A percentile compares a stretch with the other conserved stretches of the same genome.
Evolutionary conservation across 495 filamentous ascomycete genomes (phyloP).

Genomic region (Peziza echinospora): DNA sequence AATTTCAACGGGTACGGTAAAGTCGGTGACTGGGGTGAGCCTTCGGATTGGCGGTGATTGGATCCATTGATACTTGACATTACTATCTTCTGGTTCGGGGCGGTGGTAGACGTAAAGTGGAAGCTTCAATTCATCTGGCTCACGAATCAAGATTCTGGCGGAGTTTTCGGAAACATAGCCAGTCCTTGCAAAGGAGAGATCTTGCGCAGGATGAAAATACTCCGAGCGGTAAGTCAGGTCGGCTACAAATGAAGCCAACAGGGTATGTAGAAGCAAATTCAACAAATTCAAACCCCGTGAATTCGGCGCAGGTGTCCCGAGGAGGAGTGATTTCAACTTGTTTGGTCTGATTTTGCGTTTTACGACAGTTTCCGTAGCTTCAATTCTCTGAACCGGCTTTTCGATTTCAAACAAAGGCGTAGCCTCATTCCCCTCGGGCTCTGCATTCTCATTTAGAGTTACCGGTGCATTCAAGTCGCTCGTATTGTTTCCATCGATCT

Average conservation of each 20-base stretch:
- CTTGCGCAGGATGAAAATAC: conserved; percentile 41
- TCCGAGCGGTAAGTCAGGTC: conserved; percentile 55
- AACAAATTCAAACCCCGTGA: conserved; percentile 32
- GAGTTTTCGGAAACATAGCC: conserved; percentile 66
- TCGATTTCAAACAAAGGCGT: conserved; percentile 15
- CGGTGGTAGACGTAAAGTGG: conserved; percentile 28
- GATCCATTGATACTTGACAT: conserved; percentile 31
- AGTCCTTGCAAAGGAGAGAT: conserved; percentile 61
- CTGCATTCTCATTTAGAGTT: conserved; percentile 19
- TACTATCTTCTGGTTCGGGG: conserved; percentile 25
- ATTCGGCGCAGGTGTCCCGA: conserved; percentile 52
- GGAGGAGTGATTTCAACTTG: conserved; percentile 40
- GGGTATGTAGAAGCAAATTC: conserved; percentile 48
- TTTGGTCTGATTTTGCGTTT: conserved; percentile 22
- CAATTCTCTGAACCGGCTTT: conserved; percentile 27
- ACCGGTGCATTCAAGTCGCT: conserved; percentile 9
- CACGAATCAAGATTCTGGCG: conserved; percentile 64
- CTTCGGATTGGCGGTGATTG: conserved; percentile 38
- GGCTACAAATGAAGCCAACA: conserved; percentile 39
- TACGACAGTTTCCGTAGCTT: conserved; percentile 30
- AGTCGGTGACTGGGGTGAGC: conserved; percentile 61
- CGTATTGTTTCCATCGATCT: conserved; percentile 18
- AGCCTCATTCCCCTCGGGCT: conserved; percentile 12
- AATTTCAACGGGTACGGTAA: conserved; percentile 42
- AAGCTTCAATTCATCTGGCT: conserved; percentile 44